phyloP scores from a whole-genome alignment of 768 basidiomycete species.

The Boletus speciosus region DNA sequence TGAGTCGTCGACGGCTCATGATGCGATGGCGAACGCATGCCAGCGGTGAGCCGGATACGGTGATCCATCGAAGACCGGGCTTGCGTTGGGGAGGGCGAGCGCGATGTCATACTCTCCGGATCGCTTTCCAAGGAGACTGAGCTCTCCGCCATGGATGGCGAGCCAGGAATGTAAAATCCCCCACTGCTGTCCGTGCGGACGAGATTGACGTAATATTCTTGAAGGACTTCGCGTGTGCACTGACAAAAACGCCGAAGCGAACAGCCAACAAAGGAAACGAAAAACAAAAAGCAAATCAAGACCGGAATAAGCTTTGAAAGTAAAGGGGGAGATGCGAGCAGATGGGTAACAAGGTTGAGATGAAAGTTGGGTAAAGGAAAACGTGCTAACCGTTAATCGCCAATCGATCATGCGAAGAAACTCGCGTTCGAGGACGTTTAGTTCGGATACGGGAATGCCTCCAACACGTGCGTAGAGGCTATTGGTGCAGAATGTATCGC shows the following conservation, averaged over 20 bases:
- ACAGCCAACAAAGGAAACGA: background rate
- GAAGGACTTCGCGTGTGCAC: conserved; percentile 88
- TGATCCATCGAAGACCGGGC: conserved; percentile 20
- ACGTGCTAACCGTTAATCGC: conserved; percentile 79
- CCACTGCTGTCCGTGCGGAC: conserved; percentile 77
- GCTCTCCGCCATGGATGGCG: conserved; percentile 42
- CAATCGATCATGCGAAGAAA: conserved; percentile 91
- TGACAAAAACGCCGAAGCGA: conserved; percentile 29
- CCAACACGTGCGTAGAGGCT: conserved; percentile 94
- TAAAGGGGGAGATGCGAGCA: background rate
- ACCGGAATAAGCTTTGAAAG: conserved; percentile 5
- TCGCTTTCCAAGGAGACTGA: conserved; percentile 48
- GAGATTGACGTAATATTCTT: conserved; percentile 93
- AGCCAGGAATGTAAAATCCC: conserved; percentile 50
- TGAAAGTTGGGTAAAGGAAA: conserved; percentile 24
- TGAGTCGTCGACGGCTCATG: conserved; percentile 32
- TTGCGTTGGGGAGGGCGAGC: conserved; percentile 46
- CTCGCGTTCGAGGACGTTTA: conserved; percentile 93
- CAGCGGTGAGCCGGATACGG: conserved; percentile 25
- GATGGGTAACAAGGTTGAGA: conserved; percentile 2
- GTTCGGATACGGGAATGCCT: conserved; percentile 85
- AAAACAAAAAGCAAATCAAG: conserved; percentile 8
- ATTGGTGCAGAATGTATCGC: conserved; percentile 95
- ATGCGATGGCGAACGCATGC: conserved; percentile 24
- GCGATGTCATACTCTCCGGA: conserved; percentile 49